Evolutionary conservation across 108 stramenopile species (phyloP), one percentile per base, ranked within the genome.

Genomic region (Nannochloropsis gaditana): DNA sequence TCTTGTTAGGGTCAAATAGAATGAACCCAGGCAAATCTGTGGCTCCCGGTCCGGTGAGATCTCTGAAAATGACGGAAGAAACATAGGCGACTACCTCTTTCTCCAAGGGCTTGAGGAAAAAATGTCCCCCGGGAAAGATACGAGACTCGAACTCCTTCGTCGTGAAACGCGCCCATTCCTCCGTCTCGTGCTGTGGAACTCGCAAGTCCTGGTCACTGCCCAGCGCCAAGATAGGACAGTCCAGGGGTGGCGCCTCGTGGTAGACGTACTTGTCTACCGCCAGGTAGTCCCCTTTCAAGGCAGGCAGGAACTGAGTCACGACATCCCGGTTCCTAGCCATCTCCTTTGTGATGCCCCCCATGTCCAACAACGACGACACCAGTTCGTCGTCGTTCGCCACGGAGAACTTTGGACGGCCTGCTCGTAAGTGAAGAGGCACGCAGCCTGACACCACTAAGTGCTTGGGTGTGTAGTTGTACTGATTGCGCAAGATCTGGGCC

Each of bases 381-480:
- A 73, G 6, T 4, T 73, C 59, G n/a, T 73, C 8, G n/a, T 73
- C 59, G 59, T 73, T 73, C n/a, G 59, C 19, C 59, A 73, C 59
- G 59, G 59, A 73, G 59, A 73, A 73, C 59, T 6, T 73, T 8
- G 59, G 59, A 8, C 59, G 59, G 3, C 59, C 59, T n/a, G 59
- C 59, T n/a, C 59, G 15, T n/a, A 73, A 2, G n/a, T 73, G 59
- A 15, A 73, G n/a, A n/a, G 59, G 59, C n/a, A 73, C 59, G n/a
- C 59, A 73, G n/a, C 59, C 59, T n/a, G 59, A 73, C 19, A 73
- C 59, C 15, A 73, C 8, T n/a, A 73, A 73, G 8, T 73, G 59
- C 59, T 73, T 73, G 59, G 59, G 59, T 73, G 59, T 73, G n/a
- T 73, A 73, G n/a, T 73, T 73, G n/a, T 73, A 73, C 59, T 73